phyloP scores from a whole-genome alignment of 106 monocot species.

The Dioscorea alata region DNA sequence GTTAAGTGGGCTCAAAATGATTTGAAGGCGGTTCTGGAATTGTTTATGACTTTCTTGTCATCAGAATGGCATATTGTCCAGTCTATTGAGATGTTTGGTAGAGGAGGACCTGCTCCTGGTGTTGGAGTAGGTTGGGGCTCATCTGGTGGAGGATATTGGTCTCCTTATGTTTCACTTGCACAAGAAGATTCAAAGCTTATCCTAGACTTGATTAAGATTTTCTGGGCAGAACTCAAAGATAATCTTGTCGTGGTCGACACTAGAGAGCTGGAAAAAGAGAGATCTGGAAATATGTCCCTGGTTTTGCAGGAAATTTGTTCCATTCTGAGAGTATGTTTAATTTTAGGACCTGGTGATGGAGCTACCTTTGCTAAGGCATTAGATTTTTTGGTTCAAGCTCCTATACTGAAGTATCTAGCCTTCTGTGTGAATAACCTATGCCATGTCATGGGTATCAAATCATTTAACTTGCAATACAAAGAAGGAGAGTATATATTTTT shows the following conservation, averaged over 20 bases:
- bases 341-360: constrained; percentile 57
- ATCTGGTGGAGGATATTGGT: constrained; percentile 83
- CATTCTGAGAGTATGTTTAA: constrained; percentile 52
- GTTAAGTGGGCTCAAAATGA: constrained; percentile 42
- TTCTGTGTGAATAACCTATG: constrained; percentile 32
- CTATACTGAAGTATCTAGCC: constrained; percentile 52
- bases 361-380: constrained; percentile 45
- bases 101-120: constrained; percentile 97
- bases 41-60: constrained; percentile 24
- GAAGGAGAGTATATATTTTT: constrained; percentile 54
- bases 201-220: constrained; percentile 39
- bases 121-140: constrained; percentile 88
- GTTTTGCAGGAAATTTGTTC: constrained; percentile 46
- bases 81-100: constrained; percentile 62
- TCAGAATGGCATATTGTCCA: constrained; percentile 41
- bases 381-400: constrained; percentile 47
- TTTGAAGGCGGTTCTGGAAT: constrained; percentile 24
- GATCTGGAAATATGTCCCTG: background rate
- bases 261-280: constrained; percentile 3
- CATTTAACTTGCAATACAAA: constrained; percentile 35
- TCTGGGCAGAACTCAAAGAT: constrained; percentile 17
- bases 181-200: constrained; percentile 58
- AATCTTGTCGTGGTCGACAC: constrained; percentile 10
- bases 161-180: constrained; percentile 30
- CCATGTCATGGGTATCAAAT: constrained; percentile 18